These are phyloP conservation scores for Cruciata laevipes DNA, from an alignment of 257 asterid genomes.

Conservation along the genomic window DNA sequence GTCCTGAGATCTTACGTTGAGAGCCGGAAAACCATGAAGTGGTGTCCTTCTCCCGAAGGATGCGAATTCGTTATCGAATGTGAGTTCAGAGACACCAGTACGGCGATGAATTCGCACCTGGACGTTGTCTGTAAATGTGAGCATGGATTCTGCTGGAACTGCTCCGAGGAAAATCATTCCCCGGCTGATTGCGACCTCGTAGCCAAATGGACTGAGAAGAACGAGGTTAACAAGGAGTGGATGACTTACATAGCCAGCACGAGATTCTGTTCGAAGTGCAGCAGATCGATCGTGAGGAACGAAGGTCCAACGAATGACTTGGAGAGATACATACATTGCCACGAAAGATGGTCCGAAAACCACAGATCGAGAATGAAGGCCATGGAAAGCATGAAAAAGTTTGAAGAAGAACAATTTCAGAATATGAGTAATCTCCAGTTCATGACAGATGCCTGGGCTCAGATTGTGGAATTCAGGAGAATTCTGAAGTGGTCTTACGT, in stretches of 20 bases:
- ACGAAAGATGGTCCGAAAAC: conserved; percentile 16
- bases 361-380: background rate
- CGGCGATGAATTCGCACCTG: background rate
- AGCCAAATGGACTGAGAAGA: conserved; percentile 6
- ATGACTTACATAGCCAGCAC: too few species aligned
- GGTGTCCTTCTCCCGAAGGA: conserved; percentile 92
- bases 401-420: background rate
- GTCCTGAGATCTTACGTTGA: conserved; percentile 6
- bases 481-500: conserved; percentile 42
- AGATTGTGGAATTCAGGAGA: conserved; percentile 43
- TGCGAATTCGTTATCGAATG: conserved; percentile 68
- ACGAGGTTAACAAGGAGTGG: too few species aligned
- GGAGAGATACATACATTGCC: conserved; percentile 9
- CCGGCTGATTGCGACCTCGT: conserved; percentile 15
- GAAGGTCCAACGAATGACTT: too few species aligned
- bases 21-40: conserved; percentile 40
- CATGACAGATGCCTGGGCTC: conserved; percentile 36
- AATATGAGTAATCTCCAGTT: background rate
- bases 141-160: conserved; percentile 75
- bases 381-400: too few species aligned
- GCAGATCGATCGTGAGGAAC: too few species aligned
- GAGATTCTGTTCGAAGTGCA: too few species aligned
- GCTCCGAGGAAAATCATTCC: conserved; percentile 18
- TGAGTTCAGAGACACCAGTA: background rate
- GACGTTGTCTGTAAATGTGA: conserved; percentile 26